These are phyloP conservation scores for Lonicera japonica DNA, from an alignment of 129 eudicot genomes.

Conservation along the genomic window DNA sequence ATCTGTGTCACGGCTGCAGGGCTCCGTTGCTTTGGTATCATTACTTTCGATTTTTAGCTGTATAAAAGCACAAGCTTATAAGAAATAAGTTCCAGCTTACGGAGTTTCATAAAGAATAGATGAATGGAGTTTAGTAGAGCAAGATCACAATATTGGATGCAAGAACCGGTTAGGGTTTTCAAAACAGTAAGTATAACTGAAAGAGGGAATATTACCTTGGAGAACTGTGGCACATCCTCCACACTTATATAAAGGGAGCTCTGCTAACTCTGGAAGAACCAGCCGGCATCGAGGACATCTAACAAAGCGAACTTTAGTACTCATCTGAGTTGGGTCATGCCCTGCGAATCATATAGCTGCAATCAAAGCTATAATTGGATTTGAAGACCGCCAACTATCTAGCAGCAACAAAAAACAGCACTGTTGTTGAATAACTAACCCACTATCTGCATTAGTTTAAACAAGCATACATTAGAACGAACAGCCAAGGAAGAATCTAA, in stretches of 20 bases:
- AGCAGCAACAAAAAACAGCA: not conserved
- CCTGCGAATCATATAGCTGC: not conserved
- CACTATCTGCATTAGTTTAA: not conserved
- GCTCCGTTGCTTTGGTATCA: slow-evolving; percentile 7
- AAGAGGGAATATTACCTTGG: slow-evolving; percentile 34
- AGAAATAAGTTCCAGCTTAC: not conserved
- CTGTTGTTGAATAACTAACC: not conserved
- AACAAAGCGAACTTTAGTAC: slow-evolving; percentile 37
- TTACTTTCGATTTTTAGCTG: slow-evolving; percentile 59
- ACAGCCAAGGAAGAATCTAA: not conserved
- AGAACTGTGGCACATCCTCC: slow-evolving; percentile 62
- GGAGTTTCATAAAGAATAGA: not conserved
- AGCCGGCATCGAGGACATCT: slow-evolving; percentile 56
- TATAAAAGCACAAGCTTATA: slow-evolving; percentile 1
- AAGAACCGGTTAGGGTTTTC: too few species aligned
- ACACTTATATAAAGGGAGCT: slow-evolving; percentile 45
- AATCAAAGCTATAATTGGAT: not conserved
- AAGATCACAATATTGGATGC: too few species aligned
- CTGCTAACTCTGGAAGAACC: slow-evolving; percentile 45
- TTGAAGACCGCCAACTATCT: not conserved
- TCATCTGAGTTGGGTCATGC: slow-evolving; percentile 22
- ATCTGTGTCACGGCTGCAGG: slow-evolving; percentile 8
- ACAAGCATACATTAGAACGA: not conserved
- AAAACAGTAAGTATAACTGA: not conserved
- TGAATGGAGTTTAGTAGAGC: too few species aligned